Evolutionary conservation across 306 rosid genomes (phyloP), one percentile per base, ranked within the genome.

Genomic region (Prunus armeniaca): DNA sequence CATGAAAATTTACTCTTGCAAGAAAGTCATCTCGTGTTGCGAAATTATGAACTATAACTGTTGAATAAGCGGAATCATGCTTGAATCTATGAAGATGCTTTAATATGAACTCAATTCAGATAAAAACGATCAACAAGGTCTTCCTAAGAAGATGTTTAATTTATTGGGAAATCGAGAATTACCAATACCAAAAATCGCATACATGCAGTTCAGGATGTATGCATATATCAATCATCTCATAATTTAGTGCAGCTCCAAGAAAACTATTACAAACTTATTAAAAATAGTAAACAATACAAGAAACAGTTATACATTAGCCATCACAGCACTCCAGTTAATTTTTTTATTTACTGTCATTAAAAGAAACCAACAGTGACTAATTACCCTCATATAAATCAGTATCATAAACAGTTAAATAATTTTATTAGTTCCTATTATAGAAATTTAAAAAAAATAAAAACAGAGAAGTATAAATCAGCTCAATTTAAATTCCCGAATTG

Each of bases 361-460:
- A 71, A 13, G 57, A 56, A 72, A 22, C 52, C 54, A 72, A 72
- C 66, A 72, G 66, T 72, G 41, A 56, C 20, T 38, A 55, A n/a
- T 38, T 65, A 18, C 12, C 20, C 49, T 18, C 19, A 18, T 32
- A 19, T 19, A 69, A 69, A 27, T 12, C 27, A 25, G 19, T 25
- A 60, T 60, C 7, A 25, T 3, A 30, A 69, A 69, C 3, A 28
- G 10, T 17, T 18, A 49, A 50, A 17, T 51, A 50, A 69, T 25
- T 49, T 10, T 25, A 28, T 6, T 8, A 25, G 24, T 70, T 18
- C 1, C 30, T 19, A 56, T 38, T 38, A 2, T 6, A 19, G 65
- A 34, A 55, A 6, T 34, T 38, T 34, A 32, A 71, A 34, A 57
- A 20, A 3, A 38, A 6, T 6, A 32, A 32, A 32, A 32, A 4